phyloP scores from a whole-genome alignment of 148 eudicot species.

The Fallopia convolvulus region DNA sequence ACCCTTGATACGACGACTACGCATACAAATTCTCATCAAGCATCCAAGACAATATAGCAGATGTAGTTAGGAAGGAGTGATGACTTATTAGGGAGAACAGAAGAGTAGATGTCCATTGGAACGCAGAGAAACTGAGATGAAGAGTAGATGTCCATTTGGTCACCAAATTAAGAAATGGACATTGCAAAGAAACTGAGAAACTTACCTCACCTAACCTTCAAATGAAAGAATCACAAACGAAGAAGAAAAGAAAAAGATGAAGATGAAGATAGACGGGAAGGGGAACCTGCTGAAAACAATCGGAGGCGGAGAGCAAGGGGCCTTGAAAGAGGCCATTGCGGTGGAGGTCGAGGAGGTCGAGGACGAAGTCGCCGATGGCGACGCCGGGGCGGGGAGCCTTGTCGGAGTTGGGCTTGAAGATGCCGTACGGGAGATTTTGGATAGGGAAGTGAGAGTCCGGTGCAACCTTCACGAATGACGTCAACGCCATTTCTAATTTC shows the following conservation, averaged over 20 bases:
- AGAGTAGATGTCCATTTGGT: neutral
- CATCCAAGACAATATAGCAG: neutral
- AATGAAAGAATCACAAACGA: neutral
- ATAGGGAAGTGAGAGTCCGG: conserved; percentile 83
- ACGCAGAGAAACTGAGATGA: no score
- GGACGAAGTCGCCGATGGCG: conserved; percentile 75
- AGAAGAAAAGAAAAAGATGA: neutral
- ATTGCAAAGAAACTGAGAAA: neutral
- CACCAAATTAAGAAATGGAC: neutral
- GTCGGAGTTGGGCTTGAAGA: conserved; percentile 46
- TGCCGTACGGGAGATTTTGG: conserved; percentile 86
- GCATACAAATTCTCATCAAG: neutral
- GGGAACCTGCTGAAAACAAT: conserved; percentile 78
- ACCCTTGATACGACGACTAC: neutral
- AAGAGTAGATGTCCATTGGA: no score
- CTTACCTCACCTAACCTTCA: neutral
- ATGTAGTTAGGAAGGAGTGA: neutral
- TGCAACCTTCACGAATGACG: conserved; percentile 54
- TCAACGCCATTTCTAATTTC: conserved; percentile 24
- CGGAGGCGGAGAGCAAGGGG: conserved; percentile 54
- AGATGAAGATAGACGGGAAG: neutral
- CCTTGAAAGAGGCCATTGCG: conserved; percentile 60
- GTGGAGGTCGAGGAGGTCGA: conserved; percentile 66
- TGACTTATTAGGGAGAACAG: no score
- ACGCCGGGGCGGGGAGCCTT: conserved; percentile 68